Evolutionary conservation across 2,329 filamentous ascomycete genomes (phyloP), one percentile per base, ranked within the genome.

Genomic region (Simplicillium sp.): DNA sequence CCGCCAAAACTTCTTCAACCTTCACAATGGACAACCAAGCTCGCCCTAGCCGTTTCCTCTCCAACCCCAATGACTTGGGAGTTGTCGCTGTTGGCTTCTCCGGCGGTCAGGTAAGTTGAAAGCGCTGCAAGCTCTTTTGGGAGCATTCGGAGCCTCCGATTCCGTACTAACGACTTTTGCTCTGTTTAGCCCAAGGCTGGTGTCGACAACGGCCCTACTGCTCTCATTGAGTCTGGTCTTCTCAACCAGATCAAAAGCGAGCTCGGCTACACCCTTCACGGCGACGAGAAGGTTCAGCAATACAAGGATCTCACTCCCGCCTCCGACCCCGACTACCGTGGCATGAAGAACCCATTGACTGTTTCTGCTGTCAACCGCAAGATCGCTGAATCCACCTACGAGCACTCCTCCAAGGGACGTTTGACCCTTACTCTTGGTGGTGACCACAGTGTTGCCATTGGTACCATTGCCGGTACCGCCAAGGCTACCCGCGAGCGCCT

Each of bases 11-110:
- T 6, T 9, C 20, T 25, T 20, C 18, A 37, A 39, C 39, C 17
- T 12, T 29, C 45, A 54, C 45, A 48, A 72, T 75, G 67, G 69
- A 72, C 53, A 74, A 70, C 40, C 70, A 70, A 42, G 69, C 71
- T 59, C 59, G 77, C 49, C 60, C 67, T 50, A 73, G 71, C 59
- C 88, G 84, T 57, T 97, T 96, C 68, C 82, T 97, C 52, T 72
- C 82, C 48, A 73, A 82, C 57, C 77, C 80, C 28, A 74, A 85
- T 56, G 82, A 97, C 56, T 73, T 98, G 48, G 92, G 90, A 47
- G 77, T 98, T 42, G 87, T 97, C 31, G 88, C 90, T 38, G 92
- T 97, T 31, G 90, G 90, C 47, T 98, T 97, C 71, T 94, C 88
- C 40, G 90, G 90, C 50, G 92, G 92, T 43, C 92, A 96, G 79